Evolutionary conservation across 2,329 filamentous ascomycete species (phyloP).

Genomic region (Clonostachys solani): DNA sequence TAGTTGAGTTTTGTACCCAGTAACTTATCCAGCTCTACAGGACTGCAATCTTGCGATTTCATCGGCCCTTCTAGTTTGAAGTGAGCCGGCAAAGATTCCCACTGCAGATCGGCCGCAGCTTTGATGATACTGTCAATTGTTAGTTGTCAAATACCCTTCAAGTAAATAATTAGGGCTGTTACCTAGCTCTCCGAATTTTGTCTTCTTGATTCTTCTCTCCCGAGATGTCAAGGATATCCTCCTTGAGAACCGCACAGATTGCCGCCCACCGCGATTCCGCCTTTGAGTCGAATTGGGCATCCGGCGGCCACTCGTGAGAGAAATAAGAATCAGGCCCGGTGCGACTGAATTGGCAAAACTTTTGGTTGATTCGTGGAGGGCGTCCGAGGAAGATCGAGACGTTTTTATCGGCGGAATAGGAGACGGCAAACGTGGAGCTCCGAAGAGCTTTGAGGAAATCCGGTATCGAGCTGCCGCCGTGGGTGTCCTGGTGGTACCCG

Average conservation of each 20-base stretch:
- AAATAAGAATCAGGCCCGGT: too few species aligned
- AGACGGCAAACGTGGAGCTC: slow-evolving; percentile 30
- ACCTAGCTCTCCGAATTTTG: neutral
- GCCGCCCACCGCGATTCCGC: neutral
- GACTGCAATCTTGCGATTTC: neutral
- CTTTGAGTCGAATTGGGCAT: neutral
- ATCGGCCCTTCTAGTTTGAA: neutral
- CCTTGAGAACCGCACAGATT: neutral
- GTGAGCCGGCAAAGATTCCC: neutral
- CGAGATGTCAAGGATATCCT: neutral
- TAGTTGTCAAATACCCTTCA: neutral
- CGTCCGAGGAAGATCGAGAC: slow-evolving; percentile 29
- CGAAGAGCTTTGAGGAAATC: slow-evolving; percentile 32
- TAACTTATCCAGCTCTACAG: neutral
- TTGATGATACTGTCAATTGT: neutral
- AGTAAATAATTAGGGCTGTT: neutral
- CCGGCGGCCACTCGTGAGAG: neutral
- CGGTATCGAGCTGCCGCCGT: slow-evolving; percentile 10
- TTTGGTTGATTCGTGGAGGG: slow-evolving; percentile 30
- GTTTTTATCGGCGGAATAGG: slow-evolving; percentile 39
- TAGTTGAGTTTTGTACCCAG: neutral
- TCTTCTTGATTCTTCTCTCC: neutral
- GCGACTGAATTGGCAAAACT: neutral
- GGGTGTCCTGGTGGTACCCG: slow-evolving; percentile 36
- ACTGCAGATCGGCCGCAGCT: neutral